Percentiles rank a stretch among this genome's conserved stretches.
Evolutionary conservation across 805 yeast genomes (phyloP).

Genomic region (Nakazawaea anatomiae): DNA sequence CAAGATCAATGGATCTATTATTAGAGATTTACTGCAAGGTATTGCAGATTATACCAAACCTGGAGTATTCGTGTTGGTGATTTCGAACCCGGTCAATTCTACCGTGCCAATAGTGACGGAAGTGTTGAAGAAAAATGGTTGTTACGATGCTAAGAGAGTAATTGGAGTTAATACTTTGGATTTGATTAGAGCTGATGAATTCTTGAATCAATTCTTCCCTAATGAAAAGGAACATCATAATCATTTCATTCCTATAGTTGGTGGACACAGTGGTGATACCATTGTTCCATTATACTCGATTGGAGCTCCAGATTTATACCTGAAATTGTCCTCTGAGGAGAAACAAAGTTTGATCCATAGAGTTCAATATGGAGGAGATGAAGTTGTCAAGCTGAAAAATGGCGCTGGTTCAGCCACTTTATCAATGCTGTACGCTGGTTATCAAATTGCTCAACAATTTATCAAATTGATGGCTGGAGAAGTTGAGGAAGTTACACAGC

Average conservation of each 20-base stretch:
- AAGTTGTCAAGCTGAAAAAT: slow-evolving; percentile 87
- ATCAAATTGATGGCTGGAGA: slow-evolving; percentile 20
- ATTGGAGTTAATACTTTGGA: slow-evolving; percentile 91
- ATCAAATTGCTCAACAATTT: slow-evolving; percentile 54
- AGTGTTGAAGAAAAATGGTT: slow-evolving; percentile 61
- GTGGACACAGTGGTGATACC: slow-evolving; percentile 95
- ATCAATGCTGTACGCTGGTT: slow-evolving; percentile 92
- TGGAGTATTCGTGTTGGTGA: slow-evolving; percentile 70
- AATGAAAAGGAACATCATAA: slow-evolving; percentile 18
- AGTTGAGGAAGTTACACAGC: slow-evolving; percentile 31
- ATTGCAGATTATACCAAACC: slow-evolving; percentile 51
- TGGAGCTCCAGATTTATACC: slow-evolving; percentile 23
- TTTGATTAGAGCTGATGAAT: slow-evolving; percentile 81
- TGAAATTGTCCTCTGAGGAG: slow-evolving; percentile 27
- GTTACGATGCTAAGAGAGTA: slow-evolving; percentile 63
- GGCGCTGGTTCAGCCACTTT: slow-evolving; percentile 94
- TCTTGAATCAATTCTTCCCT: slow-evolving; percentile 42
- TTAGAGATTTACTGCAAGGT: slow-evolving; percentile 44
- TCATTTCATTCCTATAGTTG: slow-evolving; percentile 67
- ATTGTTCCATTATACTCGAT: slow-evolving; percentile 78
- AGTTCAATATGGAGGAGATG: slow-evolving; percentile 95
- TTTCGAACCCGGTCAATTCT: slow-evolving; percentile 92
- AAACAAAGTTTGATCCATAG: slow-evolving; percentile 60
- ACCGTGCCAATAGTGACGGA: slow-evolving; percentile 87
- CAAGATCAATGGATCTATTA: slow-evolving; percentile 52